Percentiles rank a stretch among this genome's conserved stretches.
These are phyloP conservation scores for Hypoxylon sp. DNA, from an alignment of 2,329 filamentous ascomycete genomes.

Conservation along the genomic window DNA sequence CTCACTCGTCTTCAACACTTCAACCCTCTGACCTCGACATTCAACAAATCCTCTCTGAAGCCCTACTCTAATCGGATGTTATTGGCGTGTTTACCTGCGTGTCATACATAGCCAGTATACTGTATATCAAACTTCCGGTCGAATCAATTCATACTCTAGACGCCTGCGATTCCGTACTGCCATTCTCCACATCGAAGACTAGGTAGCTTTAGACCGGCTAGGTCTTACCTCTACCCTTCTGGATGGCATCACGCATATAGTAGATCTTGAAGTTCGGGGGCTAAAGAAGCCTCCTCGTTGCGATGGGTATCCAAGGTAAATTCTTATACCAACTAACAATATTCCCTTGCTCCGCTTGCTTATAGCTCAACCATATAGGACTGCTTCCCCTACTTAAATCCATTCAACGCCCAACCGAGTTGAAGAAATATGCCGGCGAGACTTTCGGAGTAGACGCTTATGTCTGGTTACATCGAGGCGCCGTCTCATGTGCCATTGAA, in stretches of 20 bases:
- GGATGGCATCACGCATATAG: conserved; percentile 26
- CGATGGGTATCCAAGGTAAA: conserved; percentile 51
- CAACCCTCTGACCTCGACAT: neutral
- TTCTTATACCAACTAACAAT: conserved; percentile 2
- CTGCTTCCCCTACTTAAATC: conserved; percentile 93
- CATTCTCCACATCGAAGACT: neutral
- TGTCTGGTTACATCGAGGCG: conserved; percentile 96
- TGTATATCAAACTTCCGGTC: conserved; percentile 19
- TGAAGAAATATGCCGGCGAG: conserved; percentile 88
- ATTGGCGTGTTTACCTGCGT: conserved; percentile 43
- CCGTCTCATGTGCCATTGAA: conserved; percentile 89
- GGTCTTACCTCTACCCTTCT: conserved; percentile 6
- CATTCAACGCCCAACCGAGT: conserved; percentile 87
- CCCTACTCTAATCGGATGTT: conserved; percentile 28
- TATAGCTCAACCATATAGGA: conserved; percentile 61
- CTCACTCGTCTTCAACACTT: neutral
- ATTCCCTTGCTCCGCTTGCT: conserved; percentile 39
- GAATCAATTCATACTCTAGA: neutral
- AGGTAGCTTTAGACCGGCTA: conserved; percentile 6
- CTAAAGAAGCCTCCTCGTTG: conserved; percentile 14
- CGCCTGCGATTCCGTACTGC: neutral
- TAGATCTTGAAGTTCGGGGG: conserved; percentile 18
- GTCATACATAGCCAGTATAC: conserved; percentile 16
- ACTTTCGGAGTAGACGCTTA: conserved; percentile 96
- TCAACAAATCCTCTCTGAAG: neutral